A percentile compares a stretch with the other conserved stretches of the same genome.
phyloP scores from a whole-genome alignment of 2,329 filamentous ascomycete genomes.

The Fusarium sp. region DNA sequence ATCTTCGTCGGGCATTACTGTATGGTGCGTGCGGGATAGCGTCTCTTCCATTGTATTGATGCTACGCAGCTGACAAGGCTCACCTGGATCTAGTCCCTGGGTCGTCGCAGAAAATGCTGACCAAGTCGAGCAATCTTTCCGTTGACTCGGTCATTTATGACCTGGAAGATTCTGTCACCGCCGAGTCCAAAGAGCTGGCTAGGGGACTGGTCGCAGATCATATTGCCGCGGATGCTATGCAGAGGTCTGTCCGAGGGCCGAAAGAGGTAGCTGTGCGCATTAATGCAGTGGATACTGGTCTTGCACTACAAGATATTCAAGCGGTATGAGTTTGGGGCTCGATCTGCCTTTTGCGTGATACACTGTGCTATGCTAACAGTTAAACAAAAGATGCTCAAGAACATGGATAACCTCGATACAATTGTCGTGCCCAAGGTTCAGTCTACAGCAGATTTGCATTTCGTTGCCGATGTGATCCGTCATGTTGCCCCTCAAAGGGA shows the following conservation, averaged over 20 bases:
- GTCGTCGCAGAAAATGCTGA: constrained; percentile 11
- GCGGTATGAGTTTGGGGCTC: neutral
- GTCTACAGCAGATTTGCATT: neutral
- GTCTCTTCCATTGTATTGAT: neutral
- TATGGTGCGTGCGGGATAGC: neutral
- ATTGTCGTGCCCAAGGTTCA: neutral
- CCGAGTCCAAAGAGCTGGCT: neutral
- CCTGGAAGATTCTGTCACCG: constrained; percentile 7
- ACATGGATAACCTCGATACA: neutral
- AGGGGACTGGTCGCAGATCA: neutral
- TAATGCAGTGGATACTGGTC: neutral
- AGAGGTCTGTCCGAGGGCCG: neutral
- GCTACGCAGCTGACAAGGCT: neutral
- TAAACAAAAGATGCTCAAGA: neutral
- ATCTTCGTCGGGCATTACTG: neutral
- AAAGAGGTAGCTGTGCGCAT: neutral
- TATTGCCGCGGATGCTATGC: neutral
- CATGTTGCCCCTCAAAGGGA: neutral
- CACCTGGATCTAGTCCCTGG: neutral
- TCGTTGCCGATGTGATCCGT: neutral
- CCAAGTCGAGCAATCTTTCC: neutral
- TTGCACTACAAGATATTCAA: neutral
- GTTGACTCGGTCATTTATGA: constrained; percentile 13
- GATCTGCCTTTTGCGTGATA: too few species aligned
- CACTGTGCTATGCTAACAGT: neutral